Percentiles rank a stretch among this genome's conserved stretches.
Conservation (phyloP, 768 basidiomycete genomes). For the Podaxis rugospora region DNA sequence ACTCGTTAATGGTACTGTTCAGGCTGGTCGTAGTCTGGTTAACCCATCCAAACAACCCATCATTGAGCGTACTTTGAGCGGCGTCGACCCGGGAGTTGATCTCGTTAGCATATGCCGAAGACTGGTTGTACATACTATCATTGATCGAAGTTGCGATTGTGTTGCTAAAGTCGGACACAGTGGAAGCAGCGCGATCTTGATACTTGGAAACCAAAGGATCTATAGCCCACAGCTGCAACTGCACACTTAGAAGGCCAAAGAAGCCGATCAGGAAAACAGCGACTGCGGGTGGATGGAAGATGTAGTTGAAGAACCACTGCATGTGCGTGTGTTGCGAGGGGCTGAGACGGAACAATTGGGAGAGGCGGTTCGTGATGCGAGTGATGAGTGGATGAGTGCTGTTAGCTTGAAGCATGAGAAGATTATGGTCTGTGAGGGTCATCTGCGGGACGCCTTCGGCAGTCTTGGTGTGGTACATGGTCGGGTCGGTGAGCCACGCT, state of each 20-base stretch:
- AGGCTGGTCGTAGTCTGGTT: conserved; percentile 84
- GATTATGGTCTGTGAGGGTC: conserved; percentile 67
- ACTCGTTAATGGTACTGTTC: conserved; percentile 80
- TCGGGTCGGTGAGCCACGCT: conserved; percentile 75
- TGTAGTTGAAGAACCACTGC: conserved; percentile 87
- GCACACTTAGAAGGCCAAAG: conserved; percentile 80
- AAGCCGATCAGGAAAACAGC: conserved; percentile 92
- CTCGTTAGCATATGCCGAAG: conserved; percentile 66
- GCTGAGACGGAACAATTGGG: conserved; percentile 46
- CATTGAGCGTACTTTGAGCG: conserved; percentile 75
- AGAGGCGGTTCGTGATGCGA: conserved; percentile 53
- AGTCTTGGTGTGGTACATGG: conserved; percentile 39
- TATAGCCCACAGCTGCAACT: conserved; percentile 82
- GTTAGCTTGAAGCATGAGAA: conserved; percentile 69
- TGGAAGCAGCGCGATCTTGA: conserved; percentile 52
- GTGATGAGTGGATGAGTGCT: conserved; percentile 72
- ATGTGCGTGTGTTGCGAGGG: conserved; percentile 63
- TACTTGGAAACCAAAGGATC: conserved; percentile 70
- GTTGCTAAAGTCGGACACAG: conserved; percentile 62
- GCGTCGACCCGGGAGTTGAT: conserved; percentile 69
- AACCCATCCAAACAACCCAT: conserved; percentile 93
- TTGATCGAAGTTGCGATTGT: conserved; percentile 77
- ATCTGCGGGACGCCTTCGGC: conserved; percentile 42
- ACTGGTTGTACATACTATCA: conserved; percentile 78
- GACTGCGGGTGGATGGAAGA: conserved; percentile 88